Conservation (phyloP, 2,329 filamentous ascomycete genomes). For the Fusarium sp. region DNA sequence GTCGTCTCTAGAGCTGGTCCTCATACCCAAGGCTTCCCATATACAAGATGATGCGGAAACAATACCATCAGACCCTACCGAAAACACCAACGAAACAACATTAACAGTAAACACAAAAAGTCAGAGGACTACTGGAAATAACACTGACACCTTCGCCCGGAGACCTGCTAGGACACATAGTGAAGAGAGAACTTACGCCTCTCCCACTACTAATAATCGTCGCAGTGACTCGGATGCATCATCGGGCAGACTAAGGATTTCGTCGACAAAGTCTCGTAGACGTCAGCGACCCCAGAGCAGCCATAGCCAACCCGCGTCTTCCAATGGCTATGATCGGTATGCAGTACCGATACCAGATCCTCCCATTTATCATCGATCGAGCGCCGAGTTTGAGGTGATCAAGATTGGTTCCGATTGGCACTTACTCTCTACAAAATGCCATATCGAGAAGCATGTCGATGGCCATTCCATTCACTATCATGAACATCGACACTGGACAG, state of each 20-base stretch:
- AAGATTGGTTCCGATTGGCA: neutral
- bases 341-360: no score
- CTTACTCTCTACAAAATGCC: slow-evolving; percentile 11
- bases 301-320: no score
- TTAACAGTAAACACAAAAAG: neutral
- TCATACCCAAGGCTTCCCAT: neutral
- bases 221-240: no score
- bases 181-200: neutral
- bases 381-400: neutral
- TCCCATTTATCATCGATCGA: neutral
- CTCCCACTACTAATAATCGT: neutral
- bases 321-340: neutral
- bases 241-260: neutral
- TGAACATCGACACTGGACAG: slow-evolving; percentile 2
- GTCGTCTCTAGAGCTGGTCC: neutral
- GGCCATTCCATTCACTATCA: neutral
- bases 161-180: neutral
- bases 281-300: neutral
- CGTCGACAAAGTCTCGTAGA: neutral
- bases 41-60: neutral
- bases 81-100: neutral
- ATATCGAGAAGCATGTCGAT: neutral
- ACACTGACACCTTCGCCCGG: neutral
- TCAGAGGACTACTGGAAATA: neutral
- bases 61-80: neutral